Evolutionary conservation across 441 rosid species (phyloP), one percentile per base, ranked within the genome.

Genomic region (Eruca vesicaria): DNA sequence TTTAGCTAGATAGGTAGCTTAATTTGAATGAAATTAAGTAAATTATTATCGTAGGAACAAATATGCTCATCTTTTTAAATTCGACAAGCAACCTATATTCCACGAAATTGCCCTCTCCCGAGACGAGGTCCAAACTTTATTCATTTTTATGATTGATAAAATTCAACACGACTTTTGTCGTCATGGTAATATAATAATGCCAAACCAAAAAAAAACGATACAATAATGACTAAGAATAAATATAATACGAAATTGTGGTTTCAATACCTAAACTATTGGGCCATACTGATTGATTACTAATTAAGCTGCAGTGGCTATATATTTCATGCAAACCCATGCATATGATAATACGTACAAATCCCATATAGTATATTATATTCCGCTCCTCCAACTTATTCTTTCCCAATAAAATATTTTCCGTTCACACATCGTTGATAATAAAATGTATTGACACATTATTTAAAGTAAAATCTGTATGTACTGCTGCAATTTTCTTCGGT

Each of bases 281-380:
- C 74, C 78, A 73, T 68, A 68, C 74, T 55, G 53, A 66, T 73
- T 55, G 74, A 78, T 73, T 45, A 33, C 57, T 73, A n/a, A n/a
- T n/a, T n/a, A 62, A 23, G 81, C 74, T 63, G 78, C 78, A 72
- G 74, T 68, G 58, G 36, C 81, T 33, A 57, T n/a, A n/a, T n/a
- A n/a, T 78, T 58, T 73, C 81, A 78, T 78, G 78, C 81, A 78
- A 68, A 2, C 81, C 81, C 78, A 78, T 78, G 81, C 78, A 78
- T 68, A 23, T 23, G 26, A 23, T 23, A 78, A 78, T 78, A 68
- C 75, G 81, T 73, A 73, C 81, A 78, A 78, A 78, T 31, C 28
- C 9, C 32, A 12, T 50, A 16, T 68, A 63, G 58, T 73, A 55
- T 73, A 55, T 73, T 72, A 1, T 73, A 68, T 73, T 68, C 62